Evolutionary conservation across 2,329 filamentous ascomycete genomes (phyloP).

Genomic region (Meredithiella fracta): DNA sequence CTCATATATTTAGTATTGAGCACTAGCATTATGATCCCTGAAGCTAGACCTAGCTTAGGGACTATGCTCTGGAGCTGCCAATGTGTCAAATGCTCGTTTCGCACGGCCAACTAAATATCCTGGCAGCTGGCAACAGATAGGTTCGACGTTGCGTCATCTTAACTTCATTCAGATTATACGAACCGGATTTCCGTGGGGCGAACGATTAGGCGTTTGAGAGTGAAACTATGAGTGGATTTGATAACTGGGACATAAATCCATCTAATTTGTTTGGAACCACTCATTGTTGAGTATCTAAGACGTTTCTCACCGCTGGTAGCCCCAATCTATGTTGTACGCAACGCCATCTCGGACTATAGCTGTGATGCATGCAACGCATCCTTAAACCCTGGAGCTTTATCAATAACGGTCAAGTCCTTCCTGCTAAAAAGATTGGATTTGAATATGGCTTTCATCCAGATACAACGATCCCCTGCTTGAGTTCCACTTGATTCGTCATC

Average conservation of each 20-base stretch:
- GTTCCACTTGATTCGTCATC: background rate
- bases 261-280: no score
- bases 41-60: background rate
- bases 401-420: constrained; percentile 6
- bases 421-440: background rate
- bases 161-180: background rate
- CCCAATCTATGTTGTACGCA: background rate
- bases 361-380: background rate
- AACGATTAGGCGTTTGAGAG: background rate
- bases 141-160: background rate
- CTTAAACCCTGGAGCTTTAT: constrained; percentile 6
- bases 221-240: no score
- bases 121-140: background rate
- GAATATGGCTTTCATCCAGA: background rate
- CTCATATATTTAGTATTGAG: background rate
- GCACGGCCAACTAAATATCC: background rate
- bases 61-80: background rate
- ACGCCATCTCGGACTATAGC: background rate
- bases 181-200: background rate
- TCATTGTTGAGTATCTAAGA: background rate
- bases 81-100: background rate
- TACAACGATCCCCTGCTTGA: background rate
- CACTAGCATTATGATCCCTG: background rate
- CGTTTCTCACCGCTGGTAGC: background rate
- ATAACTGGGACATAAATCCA: no score